Percentiles rank a stretch among this genome's conserved stretches.
These are phyloP conservation scores for Beauveria asiatica DNA, from an alignment of 2,329 filamentous ascomycete genomes.

Conservation along the genomic window DNA sequence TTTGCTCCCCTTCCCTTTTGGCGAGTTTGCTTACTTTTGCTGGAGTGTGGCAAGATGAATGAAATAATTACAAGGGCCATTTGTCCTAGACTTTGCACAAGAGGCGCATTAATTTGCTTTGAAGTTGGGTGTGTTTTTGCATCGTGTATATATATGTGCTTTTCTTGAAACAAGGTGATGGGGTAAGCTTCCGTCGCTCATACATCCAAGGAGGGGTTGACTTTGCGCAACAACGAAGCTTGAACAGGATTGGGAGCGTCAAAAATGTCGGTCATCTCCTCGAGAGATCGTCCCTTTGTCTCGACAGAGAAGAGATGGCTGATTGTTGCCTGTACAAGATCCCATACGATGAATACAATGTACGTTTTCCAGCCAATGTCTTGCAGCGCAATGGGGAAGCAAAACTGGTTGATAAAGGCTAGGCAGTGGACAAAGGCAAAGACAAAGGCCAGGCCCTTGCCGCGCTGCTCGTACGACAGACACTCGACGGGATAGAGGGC, in stretches of 20 bases:
- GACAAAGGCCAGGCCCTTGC: constrained; percentile 31
- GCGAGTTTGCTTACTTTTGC: not conserved
- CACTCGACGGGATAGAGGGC: constrained; percentile 36
- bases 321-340: not conserved
- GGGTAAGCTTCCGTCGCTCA: not conserved
- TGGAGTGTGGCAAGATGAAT: not conserved
- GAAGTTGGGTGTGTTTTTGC: too few species aligned
- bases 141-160: too few species aligned
- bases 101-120: too few species aligned
- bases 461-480: constrained; percentile 28
- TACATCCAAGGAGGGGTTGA: not conserved
- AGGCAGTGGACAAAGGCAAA: constrained; percentile 27
- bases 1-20: not conserved
- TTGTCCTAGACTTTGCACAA: too few species aligned
- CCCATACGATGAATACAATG: constrained; percentile 22
- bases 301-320: constrained; percentile 27
- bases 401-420: constrained; percentile 27
- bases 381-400: constrained; percentile 35
- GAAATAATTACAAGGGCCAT: too few species aligned
- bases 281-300: constrained; percentile 20
- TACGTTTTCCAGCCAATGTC: constrained; percentile 34
- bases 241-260: constrained; percentile 16
- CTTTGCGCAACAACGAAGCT: constrained; percentile 7
- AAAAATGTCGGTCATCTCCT: constrained; percentile 21
- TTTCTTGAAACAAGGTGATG: too few species aligned